Conservation (phyloP, 306 rosid species). For the Dalbergia cochinchinensis region DNA sequence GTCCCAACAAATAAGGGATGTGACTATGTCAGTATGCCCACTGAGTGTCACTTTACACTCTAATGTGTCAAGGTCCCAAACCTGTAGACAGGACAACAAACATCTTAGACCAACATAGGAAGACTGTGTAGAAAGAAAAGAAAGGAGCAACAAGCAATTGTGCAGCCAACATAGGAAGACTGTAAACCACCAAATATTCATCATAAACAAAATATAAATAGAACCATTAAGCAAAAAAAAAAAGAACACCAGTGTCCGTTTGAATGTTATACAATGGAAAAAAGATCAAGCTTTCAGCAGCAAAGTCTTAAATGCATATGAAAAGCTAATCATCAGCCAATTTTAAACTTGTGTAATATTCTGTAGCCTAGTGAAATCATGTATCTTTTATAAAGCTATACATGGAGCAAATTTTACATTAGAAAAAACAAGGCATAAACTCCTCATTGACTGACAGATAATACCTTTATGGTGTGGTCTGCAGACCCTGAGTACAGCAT, state of each 20-base stretch:
- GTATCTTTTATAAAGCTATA: neutral
- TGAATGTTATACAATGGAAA: neutral
- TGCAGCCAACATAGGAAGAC: neutral
- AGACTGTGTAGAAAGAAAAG: neutral
- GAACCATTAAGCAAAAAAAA: neutral
- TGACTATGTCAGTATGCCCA: conserved; percentile 53
- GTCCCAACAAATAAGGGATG: conserved; percentile 61
- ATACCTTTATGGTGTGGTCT: conserved; percentile 58
- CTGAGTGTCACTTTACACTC: conserved; percentile 53
- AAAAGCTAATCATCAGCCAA: neutral
- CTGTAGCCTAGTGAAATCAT: neutral
- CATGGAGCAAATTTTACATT: neutral
- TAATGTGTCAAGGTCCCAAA: conserved; percentile 56
- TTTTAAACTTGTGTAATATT: neutral
- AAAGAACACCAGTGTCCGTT: neutral
- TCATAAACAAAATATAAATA: neutral
- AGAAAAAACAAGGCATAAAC: neutral
- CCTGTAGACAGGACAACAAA: conserved; percentile 40
- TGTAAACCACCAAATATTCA: neutral
- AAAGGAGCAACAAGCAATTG: conserved; percentile 15
- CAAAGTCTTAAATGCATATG: neutral
- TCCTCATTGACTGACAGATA: too few relatives aligned
- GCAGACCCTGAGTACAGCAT: conserved; percentile 55
- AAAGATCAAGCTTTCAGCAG: neutral
- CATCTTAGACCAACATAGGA: neutral